Percentiles rank a stretch among this genome's conserved stretches.
Conservation (phyloP, 108 stramenopile genomes). For the Skeletonema grethae region DNA sequence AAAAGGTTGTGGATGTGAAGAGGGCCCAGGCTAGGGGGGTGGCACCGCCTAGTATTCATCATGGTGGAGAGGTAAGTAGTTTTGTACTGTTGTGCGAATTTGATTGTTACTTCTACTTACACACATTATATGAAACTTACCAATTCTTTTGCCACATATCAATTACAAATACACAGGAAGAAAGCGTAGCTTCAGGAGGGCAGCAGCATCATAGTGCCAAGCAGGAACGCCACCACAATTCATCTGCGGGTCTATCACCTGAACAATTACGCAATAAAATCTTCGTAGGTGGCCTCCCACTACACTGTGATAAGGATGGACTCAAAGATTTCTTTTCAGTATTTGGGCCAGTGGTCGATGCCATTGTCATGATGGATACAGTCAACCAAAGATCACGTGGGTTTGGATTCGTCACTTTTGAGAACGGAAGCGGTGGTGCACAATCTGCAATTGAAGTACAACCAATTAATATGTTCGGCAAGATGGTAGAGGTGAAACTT, state of each 20-base stretch:
- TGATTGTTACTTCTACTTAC: not conserved
- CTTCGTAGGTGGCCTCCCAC: constrained; percentile 74
- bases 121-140: not conserved
- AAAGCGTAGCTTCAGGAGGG: constrained; percentile 3
- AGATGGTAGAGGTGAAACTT: constrained; percentile 84
- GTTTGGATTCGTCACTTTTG: constrained; percentile 93
- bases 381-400: constrained; percentile 75
- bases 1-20: constrained; percentile 89
- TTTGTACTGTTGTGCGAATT: not conserved
- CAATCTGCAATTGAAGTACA: constrained; percentile 77
- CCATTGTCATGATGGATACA: constrained; percentile 88
- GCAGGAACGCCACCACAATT: constrained; percentile 14
- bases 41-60: constrained; percentile 85
- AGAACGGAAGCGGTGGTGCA: constrained; percentile 78
- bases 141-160: no score
- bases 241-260: constrained; percentile 51
- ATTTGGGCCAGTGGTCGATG: constrained; percentile 82
- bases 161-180: not conserved
- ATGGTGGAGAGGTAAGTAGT: constrained; percentile 32
- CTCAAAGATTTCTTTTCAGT: constrained; percentile 85
- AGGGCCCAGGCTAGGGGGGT: constrained; percentile 86
- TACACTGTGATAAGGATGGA: constrained; percentile 76
- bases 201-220: constrained; percentile 13
- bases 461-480: constrained; percentile 75
- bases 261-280: constrained; percentile 71